Evolutionary conservation across 2,329 filamentous ascomycete species (phyloP), one percentile per base, ranked within the genome.

Genomic region (Phialophora macrospora): DNA sequence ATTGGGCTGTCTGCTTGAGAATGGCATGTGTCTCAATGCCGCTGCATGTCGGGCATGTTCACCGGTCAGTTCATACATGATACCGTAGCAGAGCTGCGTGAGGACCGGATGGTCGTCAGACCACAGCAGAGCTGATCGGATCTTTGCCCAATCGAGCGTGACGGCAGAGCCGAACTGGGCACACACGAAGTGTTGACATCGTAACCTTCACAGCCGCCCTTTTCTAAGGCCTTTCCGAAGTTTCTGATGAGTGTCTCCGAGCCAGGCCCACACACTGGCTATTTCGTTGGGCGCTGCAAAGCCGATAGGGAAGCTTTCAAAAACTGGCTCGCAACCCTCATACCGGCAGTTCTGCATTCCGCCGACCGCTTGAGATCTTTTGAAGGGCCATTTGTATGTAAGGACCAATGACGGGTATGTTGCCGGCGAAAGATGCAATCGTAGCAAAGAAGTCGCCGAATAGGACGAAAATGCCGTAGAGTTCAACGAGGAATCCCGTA

Each of bases 401-500:
- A 4, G 93, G 92, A 3, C 94, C 94, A 5, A 98, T 82, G 7
- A 97, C 84, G 0, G 95, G 94, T 11, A 96, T 80, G 67, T 91
- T 92, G 63, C 91, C 88, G 46, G 92, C 91, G 75, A 98, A 97
- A 17, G 91, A 87, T 0, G 90, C 91, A 70, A 98, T 93, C 22
- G 94, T 98, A 56, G 93, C 91, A 65, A 98, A 85, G 80, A 98
- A 98, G 79, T 99, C 95, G 41, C 95, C 95, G 80, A 99, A 99
- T 41, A 99, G 82, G 59, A 97, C 86, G 72, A 96, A 85, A 71
- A 99, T 94, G 32, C 95, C 95, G 79, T 98, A 98, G 3, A 94
- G 79, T 80, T 99, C 95, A 72, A 98, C 86, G 64, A 90, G 74
- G 80, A 99, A 99, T 30, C 95, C 95, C 68, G 95, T 86, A 62